These are phyloP conservation scores for Aquilaria yunnanensis DNA, from an alignment of 345 rosid species.

Conservation along the genomic window DNA sequence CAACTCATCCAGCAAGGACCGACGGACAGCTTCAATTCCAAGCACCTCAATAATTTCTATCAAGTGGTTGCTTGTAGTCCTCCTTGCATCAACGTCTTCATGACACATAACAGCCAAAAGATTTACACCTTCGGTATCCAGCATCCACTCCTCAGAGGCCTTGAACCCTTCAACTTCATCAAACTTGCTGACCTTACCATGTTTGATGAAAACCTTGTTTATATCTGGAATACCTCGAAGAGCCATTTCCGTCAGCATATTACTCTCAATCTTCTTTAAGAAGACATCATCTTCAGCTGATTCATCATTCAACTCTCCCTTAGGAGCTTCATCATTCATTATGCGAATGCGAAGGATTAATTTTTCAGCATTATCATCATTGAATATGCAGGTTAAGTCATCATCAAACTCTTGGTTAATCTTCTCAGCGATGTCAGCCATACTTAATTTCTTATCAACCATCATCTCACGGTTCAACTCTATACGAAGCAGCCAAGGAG, in stretches of 20 bases:
- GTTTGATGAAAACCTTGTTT: slow-evolving; percentile 90
- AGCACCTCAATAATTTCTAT: slow-evolving; percentile 95
- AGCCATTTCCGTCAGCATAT: slow-evolving; percentile 98
- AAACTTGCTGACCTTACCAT: slow-evolving; percentile 67
- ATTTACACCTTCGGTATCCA: slow-evolving; percentile 98
- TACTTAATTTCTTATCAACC: slow-evolving; percentile 93
- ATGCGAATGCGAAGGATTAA: slow-evolving; percentile 89
- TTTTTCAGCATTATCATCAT: slow-evolving; percentile 91
- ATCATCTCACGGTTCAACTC: slow-evolving; percentile 99
- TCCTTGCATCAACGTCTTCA: slow-evolving; percentile 85
- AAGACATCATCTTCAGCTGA: slow-evolving; percentile 99
- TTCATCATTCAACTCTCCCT: slow-evolving; percentile 76
- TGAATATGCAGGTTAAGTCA: slow-evolving; percentile 88
- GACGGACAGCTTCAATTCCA: slow-evolving; percentile 97
- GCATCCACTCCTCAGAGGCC: slow-evolving; percentile 92
- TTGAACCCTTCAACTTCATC: slow-evolving; percentile 79
- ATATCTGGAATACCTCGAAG: slow-evolving; percentile 95
- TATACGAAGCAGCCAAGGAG: slow-evolving; percentile 97
- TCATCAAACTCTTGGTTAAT: slow-evolving; percentile 90
- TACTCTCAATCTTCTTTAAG: slow-evolving; percentile 91
- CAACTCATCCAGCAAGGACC: slow-evolving; percentile 84
- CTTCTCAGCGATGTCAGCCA: slow-evolving; percentile 97
- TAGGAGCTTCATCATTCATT: slow-evolving; percentile 95
- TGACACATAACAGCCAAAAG: slow-evolving; percentile 95
- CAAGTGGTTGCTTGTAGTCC: slow-evolving; percentile 95